Evolutionary conservation across 1,284 basidiomycete species (phyloP), one percentile per base, ranked within the genome.

Genomic region (Filobasidium uniguttulatum): DNA sequence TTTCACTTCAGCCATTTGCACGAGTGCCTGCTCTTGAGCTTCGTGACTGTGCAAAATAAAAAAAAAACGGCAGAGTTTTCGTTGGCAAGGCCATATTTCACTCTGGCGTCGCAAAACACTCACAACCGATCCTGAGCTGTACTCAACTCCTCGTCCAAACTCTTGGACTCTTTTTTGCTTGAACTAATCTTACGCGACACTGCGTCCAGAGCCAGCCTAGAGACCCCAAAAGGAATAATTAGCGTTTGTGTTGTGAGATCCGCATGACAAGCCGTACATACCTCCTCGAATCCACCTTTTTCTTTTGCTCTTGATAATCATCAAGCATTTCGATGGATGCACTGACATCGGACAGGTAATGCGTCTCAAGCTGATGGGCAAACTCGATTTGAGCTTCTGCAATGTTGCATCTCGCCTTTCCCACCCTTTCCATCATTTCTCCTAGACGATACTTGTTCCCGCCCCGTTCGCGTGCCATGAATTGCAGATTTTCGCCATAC

Each of bases 401-500:
- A 30, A 86, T 71, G 62, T 81, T 82, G 68, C 83, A 86, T 58
- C 86, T 82, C 1, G 83, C 84, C 53, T 80, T 77, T 17, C 87
- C 87, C 43, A 86, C 69, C 55, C 75, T 77, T 17, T 81, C 73
- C 6, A 91, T 72, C 1, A 78, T 80, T n/a, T 75, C 73, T 8
- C 81, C 83, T 15, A 43, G 26, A 23, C 29, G 26, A 4, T n/a
- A 23, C 15, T 26, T 26, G 12, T 28, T n/a, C 54, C 41, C 35
- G 7, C 54, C 28, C 20, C 48, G 36, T 5, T 35, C 47, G 29
- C 60, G 64, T 77, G 49, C 57, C 79, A 82, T 82, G 59, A 75
- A 17, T 78, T 44, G 26, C 58, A 84, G 81, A 59, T 86, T 79
- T 58, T 86, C 82, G 10, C 87, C 86, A 60, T 87, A 83, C 26